Evolutionary conservation across 495 filamentous ascomycete species (phyloP).

Genomic region (Poronia punctata): DNA sequence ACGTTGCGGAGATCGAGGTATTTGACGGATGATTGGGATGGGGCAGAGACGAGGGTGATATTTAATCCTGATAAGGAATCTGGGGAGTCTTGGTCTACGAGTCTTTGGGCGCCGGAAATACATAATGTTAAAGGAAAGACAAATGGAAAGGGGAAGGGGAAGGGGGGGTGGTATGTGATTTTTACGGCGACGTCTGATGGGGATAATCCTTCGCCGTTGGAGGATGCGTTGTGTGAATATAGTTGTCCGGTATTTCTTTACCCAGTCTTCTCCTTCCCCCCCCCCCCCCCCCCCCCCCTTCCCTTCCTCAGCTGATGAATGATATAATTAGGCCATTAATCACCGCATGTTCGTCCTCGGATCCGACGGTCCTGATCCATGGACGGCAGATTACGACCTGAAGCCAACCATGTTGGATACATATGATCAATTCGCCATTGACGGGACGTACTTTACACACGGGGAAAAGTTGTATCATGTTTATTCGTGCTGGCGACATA

Average conservation of each 20-base stretch:
- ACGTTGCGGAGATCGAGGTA: constrained; percentile 26
- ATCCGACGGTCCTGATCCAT: constrained; percentile 32
- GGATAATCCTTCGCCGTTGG: constrained; percentile 20
- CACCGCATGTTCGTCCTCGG: constrained; percentile 47
- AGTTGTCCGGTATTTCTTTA: constrained; percentile 38
- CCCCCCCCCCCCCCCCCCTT: no score
- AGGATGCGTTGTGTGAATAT: constrained; percentile 22
- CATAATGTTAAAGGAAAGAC: constrained; percentile 36
- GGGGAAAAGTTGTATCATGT: constrained; percentile 38
- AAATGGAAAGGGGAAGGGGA: no score
- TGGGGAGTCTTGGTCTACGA: constrained; percentile 36
- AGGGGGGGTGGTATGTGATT: constrained; percentile 45
- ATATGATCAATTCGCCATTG: constrained; percentile 46
- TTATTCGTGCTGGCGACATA: constrained; percentile 43
- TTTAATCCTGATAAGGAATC: constrained; percentile 30
- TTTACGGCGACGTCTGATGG: constrained; percentile 42
- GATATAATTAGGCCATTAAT: constrained; percentile 37
- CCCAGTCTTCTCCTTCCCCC: no score
- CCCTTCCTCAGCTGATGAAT: constrained; percentile 25
- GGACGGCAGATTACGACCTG: constrained; percentile 33
- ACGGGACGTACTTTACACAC: constrained; percentile 44
- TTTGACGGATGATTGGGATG: constrained; percentile 37
- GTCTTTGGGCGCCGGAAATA: constrained; percentile 45
- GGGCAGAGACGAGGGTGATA: constrained; percentile 32
- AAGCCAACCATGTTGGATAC: constrained; percentile 40